Conservation (phyloP, 2,329 filamentous ascomycete species). For the Ceratocystis destructans region DNA sequence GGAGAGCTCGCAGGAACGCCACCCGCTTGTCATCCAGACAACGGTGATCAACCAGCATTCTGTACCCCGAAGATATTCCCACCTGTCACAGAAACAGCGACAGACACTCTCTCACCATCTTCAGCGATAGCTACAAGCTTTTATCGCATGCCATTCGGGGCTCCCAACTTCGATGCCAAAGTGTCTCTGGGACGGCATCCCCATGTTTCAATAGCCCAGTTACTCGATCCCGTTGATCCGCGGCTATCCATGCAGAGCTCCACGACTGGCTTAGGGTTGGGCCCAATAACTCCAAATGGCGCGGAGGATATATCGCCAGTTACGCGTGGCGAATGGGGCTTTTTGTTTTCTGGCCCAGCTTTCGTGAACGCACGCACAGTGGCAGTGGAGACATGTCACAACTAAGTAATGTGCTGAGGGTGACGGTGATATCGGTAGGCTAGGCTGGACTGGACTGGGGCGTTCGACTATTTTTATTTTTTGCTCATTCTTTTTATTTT, state of each 20-base stretch:
- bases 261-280: constrained; percentile 24
- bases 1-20: constrained; percentile 11
- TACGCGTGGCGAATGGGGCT: constrained; percentile 49
- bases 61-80: not conserved
- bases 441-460: not conserved
- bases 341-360: constrained; percentile 39
- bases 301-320: constrained; percentile 50
- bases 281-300: constrained; percentile 43
- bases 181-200: constrained; percentile 6
- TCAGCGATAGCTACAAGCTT: constrained; percentile 15
- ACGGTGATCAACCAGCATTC: not conserved
- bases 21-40: constrained; percentile 4
- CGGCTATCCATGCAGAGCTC: constrained; percentile 6
- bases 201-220: constrained; percentile 16
- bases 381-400: constrained; percentile 36
- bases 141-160: constrained; percentile 15
- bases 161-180: not conserved
- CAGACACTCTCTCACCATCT: constrained; percentile 11
- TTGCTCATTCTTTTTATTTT: not conserved
- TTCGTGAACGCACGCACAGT: constrained; percentile 31
- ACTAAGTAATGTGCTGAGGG: not conserved
- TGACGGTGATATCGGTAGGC: not conserved
- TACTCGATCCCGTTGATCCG: constrained; percentile 12
- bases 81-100: not conserved
- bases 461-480: not conserved